These are phyloP conservation scores for Lotmaria passim DNA, from an alignment of 208 protist species.

Conservation along the genomic window DNA sequence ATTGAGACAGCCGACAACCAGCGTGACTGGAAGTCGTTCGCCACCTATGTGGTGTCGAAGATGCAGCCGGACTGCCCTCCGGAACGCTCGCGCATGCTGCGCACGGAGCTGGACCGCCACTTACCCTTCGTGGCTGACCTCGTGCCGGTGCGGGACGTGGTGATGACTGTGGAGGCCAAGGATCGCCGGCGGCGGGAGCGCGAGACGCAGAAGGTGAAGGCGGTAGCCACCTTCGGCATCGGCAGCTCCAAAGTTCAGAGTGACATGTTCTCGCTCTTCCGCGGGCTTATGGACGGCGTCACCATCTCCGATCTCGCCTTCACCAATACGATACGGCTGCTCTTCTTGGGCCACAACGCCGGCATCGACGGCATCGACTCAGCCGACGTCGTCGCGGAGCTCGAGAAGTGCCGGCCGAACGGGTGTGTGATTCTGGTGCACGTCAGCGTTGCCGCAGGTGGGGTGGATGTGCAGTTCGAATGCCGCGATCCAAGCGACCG, in stretches of 20 bases:
- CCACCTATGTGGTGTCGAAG: slow-evolving; percentile 74
- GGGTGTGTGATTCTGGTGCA: slow-evolving; percentile 52
- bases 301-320: slow-evolving; percentile 74
- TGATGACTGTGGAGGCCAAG: slow-evolving; percentile 53
- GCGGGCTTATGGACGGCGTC: slow-evolving; percentile 56
- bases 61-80: slow-evolving; percentile 54
- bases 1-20: slow-evolving; percentile 73
- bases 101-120: slow-evolving; percentile 76
- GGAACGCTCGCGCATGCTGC: slow-evolving; percentile 33
- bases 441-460: slow-evolving; percentile 39
- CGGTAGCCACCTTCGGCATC: slow-evolving; percentile 63
- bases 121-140: slow-evolving; percentile 83
- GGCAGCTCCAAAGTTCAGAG: slow-evolving; percentile 82
- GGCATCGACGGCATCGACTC: slow-evolving; percentile 71
- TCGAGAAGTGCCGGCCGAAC: slow-evolving; percentile 76
- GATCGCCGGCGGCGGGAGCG: slow-evolving; percentile 73
- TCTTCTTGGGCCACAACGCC: slow-evolving; percentile 70
- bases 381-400: slow-evolving; percentile 42
- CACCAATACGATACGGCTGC: slow-evolving; percentile 72
- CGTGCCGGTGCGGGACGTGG: slow-evolving; percentile 77
- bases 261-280: slow-evolving; percentile 90
- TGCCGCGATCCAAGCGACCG: slow-evolving; percentile 48
- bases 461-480: slow-evolving; percentile 62
- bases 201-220: slow-evolving; percentile 75
- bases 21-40: slow-evolving; percentile 89